These are phyloP conservation scores for Psilocybe azurescens DNA, from an alignment of 768 basidiomycete genomes.

Conservation along the genomic window DNA sequence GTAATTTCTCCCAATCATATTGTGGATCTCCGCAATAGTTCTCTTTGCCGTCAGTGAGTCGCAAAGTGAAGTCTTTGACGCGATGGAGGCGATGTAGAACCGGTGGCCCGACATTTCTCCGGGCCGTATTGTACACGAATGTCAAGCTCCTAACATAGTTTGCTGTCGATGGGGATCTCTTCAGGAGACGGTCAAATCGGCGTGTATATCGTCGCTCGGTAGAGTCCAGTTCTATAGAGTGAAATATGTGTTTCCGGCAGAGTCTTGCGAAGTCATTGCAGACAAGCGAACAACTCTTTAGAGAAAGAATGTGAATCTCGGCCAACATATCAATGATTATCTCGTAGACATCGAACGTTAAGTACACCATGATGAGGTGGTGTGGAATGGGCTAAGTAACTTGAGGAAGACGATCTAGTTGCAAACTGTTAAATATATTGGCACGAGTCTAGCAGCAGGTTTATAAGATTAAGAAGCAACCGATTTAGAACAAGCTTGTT, in stretches of 20 bases:
- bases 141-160: slow-evolving; percentile 12
- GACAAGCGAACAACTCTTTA: slow-evolving; percentile 15
- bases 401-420: not conserved
- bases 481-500: not conserved
- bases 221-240: slow-evolving; percentile 13
- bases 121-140: slow-evolving; percentile 6
- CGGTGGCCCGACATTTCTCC: slow-evolving; percentile 6
- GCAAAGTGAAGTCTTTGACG: slow-evolving; percentile 14
- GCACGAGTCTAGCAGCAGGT: not conserved
- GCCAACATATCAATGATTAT: slow-evolving; percentile 17
- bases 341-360: slow-evolving; percentile 20
- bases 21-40: not conserved
- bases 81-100: slow-evolving; percentile 12
- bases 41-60: slow-evolving; percentile 1
- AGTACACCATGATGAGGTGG: slow-evolving; percentile 1
- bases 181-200: slow-evolving; percentile 12
- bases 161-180: slow-evolving; percentile 13
- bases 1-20: slow-evolving; percentile 12
- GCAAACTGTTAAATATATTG: not conserved
- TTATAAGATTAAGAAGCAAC: not conserved
- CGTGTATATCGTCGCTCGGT: not conserved
- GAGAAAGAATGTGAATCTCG: slow-evolving; percentile 8
- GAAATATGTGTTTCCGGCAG: slow-evolving; percentile 21
- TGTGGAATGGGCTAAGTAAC: not conserved
- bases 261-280: slow-evolving; percentile 13